These are phyloP conservation scores for Sarocladium brachiariae DNA, from an alignment of 2,329 filamentous ascomycete species.

Conservation along the genomic window DNA sequence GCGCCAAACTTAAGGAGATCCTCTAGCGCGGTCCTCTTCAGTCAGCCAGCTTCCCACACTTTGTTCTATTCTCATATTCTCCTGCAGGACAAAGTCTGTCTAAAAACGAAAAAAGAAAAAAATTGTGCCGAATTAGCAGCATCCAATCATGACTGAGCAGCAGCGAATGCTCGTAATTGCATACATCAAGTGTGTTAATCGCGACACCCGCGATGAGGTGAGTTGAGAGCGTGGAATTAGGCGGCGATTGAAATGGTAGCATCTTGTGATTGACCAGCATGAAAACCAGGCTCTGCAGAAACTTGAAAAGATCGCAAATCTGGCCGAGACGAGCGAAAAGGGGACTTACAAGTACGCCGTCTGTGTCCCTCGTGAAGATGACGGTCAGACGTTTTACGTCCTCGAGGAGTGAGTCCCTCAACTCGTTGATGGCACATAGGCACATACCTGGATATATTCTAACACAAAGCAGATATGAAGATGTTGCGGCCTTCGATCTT, in stretches of 20 bases:
- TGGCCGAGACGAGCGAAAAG: slow-evolving; percentile 17
- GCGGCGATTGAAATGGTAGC: no score
- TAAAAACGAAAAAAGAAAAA: no score
- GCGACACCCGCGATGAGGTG: slow-evolving; percentile 10
- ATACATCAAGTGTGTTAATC: neutral
- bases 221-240: no score
- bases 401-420: slow-evolving; percentile 18
- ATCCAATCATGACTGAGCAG: slow-evolving; percentile 5
- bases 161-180: slow-evolving; percentile 10
- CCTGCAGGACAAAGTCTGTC: neutral
- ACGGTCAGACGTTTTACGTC: slow-evolving; percentile 19
- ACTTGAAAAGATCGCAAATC: slow-evolving; percentile 11
- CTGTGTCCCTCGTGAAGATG: slow-evolving; percentile 20
- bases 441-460: no score
- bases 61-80: neutral
- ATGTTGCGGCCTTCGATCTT: slow-evolving; percentile 18
- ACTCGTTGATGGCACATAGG: neutral
- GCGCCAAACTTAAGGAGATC: neutral
- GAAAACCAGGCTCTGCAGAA: slow-evolving; percentile 13
- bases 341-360: slow-evolving; percentile 19
- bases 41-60: no score
- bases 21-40: no score
- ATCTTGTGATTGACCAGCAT: no score
- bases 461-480: slow-evolving; percentile 17
- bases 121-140: no score